Evolutionary conservation across 257 asterid species (phyloP), one percentile per base, ranked within the genome.

Genomic region (Handroanthus guayacan): DNA sequence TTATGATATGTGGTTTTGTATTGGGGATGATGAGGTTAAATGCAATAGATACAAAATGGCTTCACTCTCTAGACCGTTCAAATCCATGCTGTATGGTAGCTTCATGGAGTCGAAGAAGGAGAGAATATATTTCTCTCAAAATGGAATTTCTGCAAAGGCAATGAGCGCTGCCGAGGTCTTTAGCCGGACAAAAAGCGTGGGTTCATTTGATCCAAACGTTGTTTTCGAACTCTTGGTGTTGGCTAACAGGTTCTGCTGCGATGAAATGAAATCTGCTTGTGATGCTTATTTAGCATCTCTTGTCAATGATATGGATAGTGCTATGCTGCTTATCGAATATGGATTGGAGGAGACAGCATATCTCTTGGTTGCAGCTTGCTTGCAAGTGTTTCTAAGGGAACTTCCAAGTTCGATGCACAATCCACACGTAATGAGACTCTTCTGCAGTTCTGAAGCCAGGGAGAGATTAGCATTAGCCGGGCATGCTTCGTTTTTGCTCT

Each of bases 291-390:
- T 95, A 60, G 96, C 97, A 17, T 85, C 96, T 78, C 78, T 90
- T 74, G 92, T 91, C 18, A 80, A 72, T 74, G 91, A 89, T 73
- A 69, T 93, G 87, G 96, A 95, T 11, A 86, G 18, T 0, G 97
- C 98, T 6, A 45, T 87, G 81, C 62, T 87, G 57, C 83, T 95
- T 34, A 71, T 95, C 44, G 98, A 95, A 38, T 87, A 90, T 63
- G 98, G 97, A 56, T 72, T 95, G 81, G 91, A 86, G 75, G 99
- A 93, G 84, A 82, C 85, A 52, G 92, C 98, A 8, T 82, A 91
- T 89, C 93, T 95, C 56, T 75, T 95, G 31, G 97, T 95, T 55
- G 98, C 96, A 11, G 96, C 99, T 58, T 95, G 99, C 84, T 77
- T 95, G 89, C 99, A 90, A 81, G 94, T 95, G 5, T 86, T 91